These are phyloP conservation scores for Trichosporon coremiiforme DNA, from an alignment of 1,284 basidiomycete genomes.

Conservation along the genomic window DNA sequence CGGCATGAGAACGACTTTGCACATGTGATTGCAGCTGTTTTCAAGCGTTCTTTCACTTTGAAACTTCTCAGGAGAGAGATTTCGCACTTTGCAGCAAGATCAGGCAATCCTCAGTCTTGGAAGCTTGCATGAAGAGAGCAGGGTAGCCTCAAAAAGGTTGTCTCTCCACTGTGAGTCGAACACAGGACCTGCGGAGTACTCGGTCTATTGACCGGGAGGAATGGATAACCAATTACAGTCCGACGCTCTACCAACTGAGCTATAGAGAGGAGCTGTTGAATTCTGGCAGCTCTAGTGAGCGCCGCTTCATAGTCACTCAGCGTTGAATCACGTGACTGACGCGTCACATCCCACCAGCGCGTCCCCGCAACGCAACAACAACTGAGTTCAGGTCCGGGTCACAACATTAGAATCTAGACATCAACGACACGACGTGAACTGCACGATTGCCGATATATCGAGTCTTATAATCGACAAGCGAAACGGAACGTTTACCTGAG, in stretches of 20 bases:
- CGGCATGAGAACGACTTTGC: no score
- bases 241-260: constrained; percentile 20
- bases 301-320: neutral
- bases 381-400: neutral
- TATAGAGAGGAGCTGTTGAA: constrained; percentile 3
- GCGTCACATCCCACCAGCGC: neutral
- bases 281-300: neutral
- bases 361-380: neutral
- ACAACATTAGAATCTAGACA: constrained; percentile 1
- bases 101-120: no score
- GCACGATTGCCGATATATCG: neutral
- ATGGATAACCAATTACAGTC: constrained; percentile 16
- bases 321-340: constrained; percentile 6
- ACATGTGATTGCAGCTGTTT: no score
- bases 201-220: neutral
- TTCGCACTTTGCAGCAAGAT: no score
- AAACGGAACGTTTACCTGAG: neutral
- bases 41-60: no score
- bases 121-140: no score
- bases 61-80: no score
- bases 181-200: constrained; percentile 18
- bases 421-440: neutral
- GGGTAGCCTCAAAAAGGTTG: neutral
- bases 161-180: constrained; percentile 20
- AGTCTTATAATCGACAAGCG: neutral